A percentile compares a stretch with the other conserved stretches of the same genome.
Evolutionary conservation across 208 protist genomes (phyloP).

Genomic region (Acanthamoeba triangularis): DNA sequence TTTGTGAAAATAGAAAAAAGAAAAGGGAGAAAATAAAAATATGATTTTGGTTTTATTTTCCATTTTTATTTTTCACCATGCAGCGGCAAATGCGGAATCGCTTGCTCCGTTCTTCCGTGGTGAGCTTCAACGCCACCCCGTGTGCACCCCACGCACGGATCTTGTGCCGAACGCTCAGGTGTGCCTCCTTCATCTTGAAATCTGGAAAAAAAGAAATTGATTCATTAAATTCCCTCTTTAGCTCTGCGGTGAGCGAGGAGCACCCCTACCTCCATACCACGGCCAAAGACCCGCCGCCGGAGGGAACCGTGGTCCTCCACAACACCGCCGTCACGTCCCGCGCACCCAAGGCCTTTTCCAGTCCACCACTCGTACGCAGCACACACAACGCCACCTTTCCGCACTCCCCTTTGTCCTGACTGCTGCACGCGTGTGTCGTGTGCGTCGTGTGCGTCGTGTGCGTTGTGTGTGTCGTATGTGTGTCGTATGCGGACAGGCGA

Average conservation of each 20-base stretch:
- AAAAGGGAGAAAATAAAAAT: too few species aligned
- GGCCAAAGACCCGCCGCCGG: not conserved
- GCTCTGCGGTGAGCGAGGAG: not conserved
- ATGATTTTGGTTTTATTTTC: too few species aligned
- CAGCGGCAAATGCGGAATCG: not conserved
- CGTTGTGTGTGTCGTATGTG: not conserved
- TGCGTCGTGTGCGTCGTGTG: not conserved
- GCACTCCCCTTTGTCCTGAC: not conserved
- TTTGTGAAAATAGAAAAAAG: too few species aligned
- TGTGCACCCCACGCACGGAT: not conserved
- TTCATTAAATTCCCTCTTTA: not conserved
- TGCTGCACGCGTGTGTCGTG: not conserved
- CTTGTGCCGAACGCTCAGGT: not conserved
- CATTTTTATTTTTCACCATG: not conserved
- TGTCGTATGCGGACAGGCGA: not conserved
- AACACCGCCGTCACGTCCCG: constrained; percentile 50
- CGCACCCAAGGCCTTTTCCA: constrained; percentile 43
- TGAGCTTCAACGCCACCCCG: not conserved
- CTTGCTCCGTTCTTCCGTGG: not conserved
- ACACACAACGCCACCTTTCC: not conserved
- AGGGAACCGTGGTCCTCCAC: constrained; percentile 30
- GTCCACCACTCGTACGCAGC: constrained; percentile 26
- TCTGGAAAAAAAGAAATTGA: not conserved
- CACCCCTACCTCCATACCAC: not conserved
- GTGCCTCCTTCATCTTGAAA: not conserved